These are phyloP conservation scores for Evansstolkia leycettana DNA, from an alignment of 495 filamentous ascomycete species.

Conservation along the genomic window DNA sequence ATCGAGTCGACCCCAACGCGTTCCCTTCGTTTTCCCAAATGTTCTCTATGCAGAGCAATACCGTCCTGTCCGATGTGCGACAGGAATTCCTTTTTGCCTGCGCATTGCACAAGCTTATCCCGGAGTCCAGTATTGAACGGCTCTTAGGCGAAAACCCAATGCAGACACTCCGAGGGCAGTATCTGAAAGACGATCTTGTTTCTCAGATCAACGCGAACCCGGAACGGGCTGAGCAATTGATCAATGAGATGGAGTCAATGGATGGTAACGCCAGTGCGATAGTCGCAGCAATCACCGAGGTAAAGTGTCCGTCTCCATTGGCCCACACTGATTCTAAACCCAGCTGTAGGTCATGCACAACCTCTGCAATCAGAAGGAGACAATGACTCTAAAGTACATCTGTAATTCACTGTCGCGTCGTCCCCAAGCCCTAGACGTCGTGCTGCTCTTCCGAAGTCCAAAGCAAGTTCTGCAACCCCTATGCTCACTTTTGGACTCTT, in stretches of 20 bases:
- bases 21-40: slow-evolving; percentile 72
- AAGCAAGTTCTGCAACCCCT: slow-evolving; percentile 68
- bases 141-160: slow-evolving; percentile 80
- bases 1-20: slow-evolving; percentile 61
- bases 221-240: slow-evolving; percentile 58
- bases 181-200: slow-evolving; percentile 64
- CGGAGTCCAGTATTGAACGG: slow-evolving; percentile 62
- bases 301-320: slow-evolving; percentile 17
- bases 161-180: slow-evolving; percentile 64
- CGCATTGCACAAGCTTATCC: slow-evolving; percentile 70
- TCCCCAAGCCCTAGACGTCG: slow-evolving; percentile 66
- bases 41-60: slow-evolving; percentile 65
- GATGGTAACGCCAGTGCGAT: slow-evolving; percentile 91
- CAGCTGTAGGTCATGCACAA: slow-evolving; percentile 52
- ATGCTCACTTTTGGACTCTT: slow-evolving; percentile 74
- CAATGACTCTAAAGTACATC: slow-evolving; percentile 76
- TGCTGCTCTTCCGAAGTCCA: slow-evolving; percentile 73
- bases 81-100: slow-evolving; percentile 92
- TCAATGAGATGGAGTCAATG: slow-evolving; percentile 77
- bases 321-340: slow-evolving; percentile 6
- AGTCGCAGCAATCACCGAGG: slow-evolving; percentile 69
- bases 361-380: slow-evolving; percentile 74
- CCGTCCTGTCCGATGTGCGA: slow-evolving; percentile 67
- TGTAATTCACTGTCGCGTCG: slow-evolving; percentile 72
- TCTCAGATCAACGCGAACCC: slow-evolving; percentile 59